Percentiles rank a stretch among this genome's conserved stretches.
Conservation (phyloP, 164 flowering plant species). For the Pachysandra terminalis region DNA sequence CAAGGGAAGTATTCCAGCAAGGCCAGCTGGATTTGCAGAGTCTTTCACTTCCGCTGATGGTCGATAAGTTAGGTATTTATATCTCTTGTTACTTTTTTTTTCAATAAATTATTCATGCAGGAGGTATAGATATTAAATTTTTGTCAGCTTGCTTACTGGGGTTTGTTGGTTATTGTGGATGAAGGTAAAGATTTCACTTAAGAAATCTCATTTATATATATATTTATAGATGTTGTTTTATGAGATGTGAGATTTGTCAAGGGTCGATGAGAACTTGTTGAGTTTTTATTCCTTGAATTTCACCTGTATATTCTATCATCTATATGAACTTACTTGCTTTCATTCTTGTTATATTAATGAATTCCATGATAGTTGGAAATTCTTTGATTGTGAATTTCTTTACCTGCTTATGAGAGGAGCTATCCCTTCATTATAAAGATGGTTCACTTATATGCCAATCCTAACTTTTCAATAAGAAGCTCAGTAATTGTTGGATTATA, state of each 20-base stretch:
- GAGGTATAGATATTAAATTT: not conserved
- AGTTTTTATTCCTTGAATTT: not conserved
- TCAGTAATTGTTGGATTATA: too few species aligned
- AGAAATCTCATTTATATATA: too few species aligned
- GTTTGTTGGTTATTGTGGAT: too few species aligned
- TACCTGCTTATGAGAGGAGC: not conserved
- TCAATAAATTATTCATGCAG: not conserved
- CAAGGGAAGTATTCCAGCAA: conserved; percentile 53
- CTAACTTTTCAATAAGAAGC: too few species aligned
- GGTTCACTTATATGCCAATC: too few species aligned
- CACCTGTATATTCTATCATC: not conserved
- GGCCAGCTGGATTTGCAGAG: conserved; percentile 62
- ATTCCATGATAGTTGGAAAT: not conserved
- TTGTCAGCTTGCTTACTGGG: not conserved
- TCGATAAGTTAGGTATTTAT: conserved; percentile 31
- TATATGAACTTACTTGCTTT: too few species aligned
- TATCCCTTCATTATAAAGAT: too few species aligned
- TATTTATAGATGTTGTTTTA: not conserved
- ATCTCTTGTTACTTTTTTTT: not conserved
- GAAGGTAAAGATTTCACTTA: too few species aligned
- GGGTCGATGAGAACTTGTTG: not conserved
- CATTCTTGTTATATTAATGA: not conserved
- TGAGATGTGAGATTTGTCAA: not conserved
- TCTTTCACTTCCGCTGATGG: conserved; percentile 70
- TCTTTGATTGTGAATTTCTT: not conserved